A percentile compares a stretch with the other conserved stretches of the same genome.
These are phyloP conservation scores for Diaporthe sp. DNA, from an alignment of 2,329 filamentous ascomycete genomes.

Conservation along the genomic window DNA sequence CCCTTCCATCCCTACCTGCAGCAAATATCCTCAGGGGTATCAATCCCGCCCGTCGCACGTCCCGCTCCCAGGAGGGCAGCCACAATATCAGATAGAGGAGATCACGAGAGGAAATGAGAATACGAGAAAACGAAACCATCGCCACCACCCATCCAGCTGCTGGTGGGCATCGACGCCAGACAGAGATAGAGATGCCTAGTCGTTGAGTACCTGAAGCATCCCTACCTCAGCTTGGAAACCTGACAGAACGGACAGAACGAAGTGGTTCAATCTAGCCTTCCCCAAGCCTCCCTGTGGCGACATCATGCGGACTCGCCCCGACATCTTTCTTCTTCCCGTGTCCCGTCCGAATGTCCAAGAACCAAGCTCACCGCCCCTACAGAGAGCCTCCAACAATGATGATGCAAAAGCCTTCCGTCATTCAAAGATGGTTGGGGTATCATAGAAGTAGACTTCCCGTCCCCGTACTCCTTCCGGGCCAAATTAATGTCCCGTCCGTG, in stretches of 20 bases:
- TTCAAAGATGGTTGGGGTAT: slow-evolving; percentile 30
- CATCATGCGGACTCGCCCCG: neutral
- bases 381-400: slow-evolving; percentile 9
- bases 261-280: slow-evolving; percentile 21
- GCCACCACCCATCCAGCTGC: neutral
- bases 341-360: neutral
- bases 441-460: slow-evolving; percentile 28
- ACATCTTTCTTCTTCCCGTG: neutral
- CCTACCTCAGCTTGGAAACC: neutral
- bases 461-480: neutral
- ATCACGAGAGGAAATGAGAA: neutral
- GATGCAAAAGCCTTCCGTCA: slow-evolving; percentile 1
- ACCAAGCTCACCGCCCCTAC: neutral
- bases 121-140: neutral
- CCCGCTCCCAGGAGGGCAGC: neutral
- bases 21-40: slow-evolving; percentile 34
- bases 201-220: neutral
- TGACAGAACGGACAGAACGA: neutral
- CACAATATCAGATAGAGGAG: neutral
- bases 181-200: neutral
- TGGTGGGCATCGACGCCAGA: neutral
- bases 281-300: neutral
- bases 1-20: neutral
- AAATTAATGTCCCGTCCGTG: neutral
- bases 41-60: slow-evolving; percentile 32